phyloP scores from a whole-genome alignment of 768 basidiomycete species.

The Postia placenta region DNA sequence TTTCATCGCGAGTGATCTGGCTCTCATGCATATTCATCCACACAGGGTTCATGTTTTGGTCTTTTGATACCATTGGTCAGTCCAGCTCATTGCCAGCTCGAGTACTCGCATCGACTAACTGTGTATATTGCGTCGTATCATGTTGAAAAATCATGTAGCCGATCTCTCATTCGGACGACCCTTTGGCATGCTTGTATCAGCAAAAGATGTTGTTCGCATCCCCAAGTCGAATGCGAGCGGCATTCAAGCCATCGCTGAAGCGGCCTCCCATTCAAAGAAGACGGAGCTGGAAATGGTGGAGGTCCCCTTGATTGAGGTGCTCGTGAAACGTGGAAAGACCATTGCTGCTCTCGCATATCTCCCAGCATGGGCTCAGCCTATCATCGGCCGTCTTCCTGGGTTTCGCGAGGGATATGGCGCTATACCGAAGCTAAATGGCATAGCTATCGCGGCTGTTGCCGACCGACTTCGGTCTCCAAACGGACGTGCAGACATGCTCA shows the following conservation, averaged over 20 bases:
- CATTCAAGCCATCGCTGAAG: slow-evolving; percentile 47
- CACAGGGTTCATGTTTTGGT: slow-evolving; percentile 45
- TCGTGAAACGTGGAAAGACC: not conserved
- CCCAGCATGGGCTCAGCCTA: slow-evolving; percentile 1
- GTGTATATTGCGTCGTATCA: not conserved
- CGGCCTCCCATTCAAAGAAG: slow-evolving; percentile 7
- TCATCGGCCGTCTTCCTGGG: not conserved
- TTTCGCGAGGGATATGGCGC: not conserved
- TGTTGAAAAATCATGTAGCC: too few species aligned
- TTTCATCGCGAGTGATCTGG: not conserved
- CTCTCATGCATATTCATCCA: not conserved
- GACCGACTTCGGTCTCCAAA: slow-evolving; percentile 4
- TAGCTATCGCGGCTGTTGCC: slow-evolving; percentile 9
- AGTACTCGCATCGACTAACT: not conserved
- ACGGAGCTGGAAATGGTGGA: not conserved
- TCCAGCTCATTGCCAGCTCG: not conserved
- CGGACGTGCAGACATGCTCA: slow-evolving; percentile 6
- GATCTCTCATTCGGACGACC: slow-evolving; percentile 81
- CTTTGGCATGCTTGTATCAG: slow-evolving; percentile 77
- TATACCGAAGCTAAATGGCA: not conserved
- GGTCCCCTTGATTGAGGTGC: not conserved
- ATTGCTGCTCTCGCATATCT: slow-evolving; percentile 4
- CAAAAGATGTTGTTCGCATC: slow-evolving; percentile 60
- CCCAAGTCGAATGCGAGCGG: slow-evolving; percentile 46
- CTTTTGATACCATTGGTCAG: slow-evolving; percentile 63